Base-by-base conservation (phyloP, 2,329 filamentous ascomycete genomes). In the Lasiodiplodia sp. region DNA sequence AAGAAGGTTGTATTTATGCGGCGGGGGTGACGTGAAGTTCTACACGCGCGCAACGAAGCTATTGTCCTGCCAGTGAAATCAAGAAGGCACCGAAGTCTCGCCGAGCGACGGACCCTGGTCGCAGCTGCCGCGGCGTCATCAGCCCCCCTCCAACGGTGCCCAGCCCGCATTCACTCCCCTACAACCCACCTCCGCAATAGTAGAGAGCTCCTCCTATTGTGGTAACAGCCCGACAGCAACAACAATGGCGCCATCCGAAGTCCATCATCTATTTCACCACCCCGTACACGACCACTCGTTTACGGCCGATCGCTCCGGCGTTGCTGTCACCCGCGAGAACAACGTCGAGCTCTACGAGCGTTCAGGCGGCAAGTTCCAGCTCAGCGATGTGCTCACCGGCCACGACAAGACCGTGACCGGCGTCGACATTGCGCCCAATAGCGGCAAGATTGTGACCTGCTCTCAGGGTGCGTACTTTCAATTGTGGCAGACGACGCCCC, bases 221-320 rank as follows among this genome's bases (percentile, higher is more conserved):
- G 68, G 70, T 67, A 62, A 58, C 69, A 21, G 65, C 66, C 65
- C 70, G 21, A 47, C 67, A 63, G 62, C 69, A n/a, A 65, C 66
- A 66, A 86, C 66, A 70, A 98, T 98, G 95, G 86, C 92, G 67
- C 81, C 91, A 70, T 93, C 94, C 72, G 93, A 98, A 86, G 92
- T 97, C 69, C 93, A 98, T 83, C 94, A 98, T 78, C 91, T 99
- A 73, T 99, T 99, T 85, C 94, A 98, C 84, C 89, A 91, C 75
- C 94, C 95, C 71, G 97, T 99, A 78, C 93, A 93, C 73, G 96
- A 99, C 85, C 96, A 99, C 82, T 97, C 95, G 69, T 99, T 99
- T 88, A 97, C 94, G 72, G 90, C 93, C 71, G 96, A 99, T 83
- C 92, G 90, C 79, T 85, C 90, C 80, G 94, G 91, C 34, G 87